Conservation (phyloP, 306 rosid species). For the Senna siamea region DNA sequence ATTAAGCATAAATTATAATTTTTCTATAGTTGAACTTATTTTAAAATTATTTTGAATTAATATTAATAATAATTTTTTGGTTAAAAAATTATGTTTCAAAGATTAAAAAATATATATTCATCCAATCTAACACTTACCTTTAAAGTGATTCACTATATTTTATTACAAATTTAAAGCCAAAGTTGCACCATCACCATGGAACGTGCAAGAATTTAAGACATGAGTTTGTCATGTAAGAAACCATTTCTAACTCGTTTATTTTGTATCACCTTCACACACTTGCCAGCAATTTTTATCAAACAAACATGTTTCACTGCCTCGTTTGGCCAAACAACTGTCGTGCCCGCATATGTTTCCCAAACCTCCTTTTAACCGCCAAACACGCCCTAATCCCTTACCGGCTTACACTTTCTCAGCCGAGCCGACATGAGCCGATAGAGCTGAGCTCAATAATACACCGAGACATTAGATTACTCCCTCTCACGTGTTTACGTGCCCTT, state of each 20-base stretch:
- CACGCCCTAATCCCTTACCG: not conserved
- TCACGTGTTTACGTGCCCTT: not conserved
- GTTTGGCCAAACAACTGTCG: conserved; percentile 15
- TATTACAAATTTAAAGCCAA: not conserved
- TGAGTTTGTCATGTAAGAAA: conserved; percentile 14
- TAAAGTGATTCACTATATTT: too few relatives aligned
- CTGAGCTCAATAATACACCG: not conserved
- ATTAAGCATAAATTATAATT: too few relatives aligned
- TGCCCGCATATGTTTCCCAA: not conserved
- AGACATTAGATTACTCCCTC: too few relatives aligned
- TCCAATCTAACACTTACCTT: too few relatives aligned
- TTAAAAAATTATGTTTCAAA: too few relatives aligned
- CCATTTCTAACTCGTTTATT: not conserved
- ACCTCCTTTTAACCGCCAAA: not conserved
- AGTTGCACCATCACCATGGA: not conserved
- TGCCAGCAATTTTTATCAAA: not conserved
- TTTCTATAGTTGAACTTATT: too few relatives aligned
- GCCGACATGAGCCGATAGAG: not conserved
- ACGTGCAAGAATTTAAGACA: conserved; percentile 4
- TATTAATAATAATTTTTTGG: too few relatives aligned
- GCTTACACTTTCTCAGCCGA: not conserved
- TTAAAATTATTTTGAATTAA: too few relatives aligned
- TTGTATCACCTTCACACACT: too few relatives aligned
- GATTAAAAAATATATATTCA: too few relatives aligned
- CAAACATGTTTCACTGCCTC: conserved; percentile 1